Evolutionary conservation across 1,284 basidiomycete species (phyloP).

Genomic region (Exobasidium cylindrosporum): DNA sequence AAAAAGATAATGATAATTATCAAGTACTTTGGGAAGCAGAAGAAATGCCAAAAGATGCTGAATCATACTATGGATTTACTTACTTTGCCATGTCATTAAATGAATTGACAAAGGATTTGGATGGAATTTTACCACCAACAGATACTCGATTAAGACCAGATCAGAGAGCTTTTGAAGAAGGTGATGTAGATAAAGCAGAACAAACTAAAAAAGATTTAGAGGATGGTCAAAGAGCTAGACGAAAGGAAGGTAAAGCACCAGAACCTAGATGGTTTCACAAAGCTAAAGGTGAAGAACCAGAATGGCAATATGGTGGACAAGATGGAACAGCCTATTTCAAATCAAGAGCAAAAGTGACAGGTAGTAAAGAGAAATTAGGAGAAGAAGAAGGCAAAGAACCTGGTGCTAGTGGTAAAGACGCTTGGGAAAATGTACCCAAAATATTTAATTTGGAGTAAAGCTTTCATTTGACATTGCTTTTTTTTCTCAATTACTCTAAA

Average conservation of each 20-base stretch:
- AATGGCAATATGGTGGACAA: constrained; percentile 43
- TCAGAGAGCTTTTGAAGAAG: constrained; percentile 79
- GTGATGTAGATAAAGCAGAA: constrained; percentile 73
- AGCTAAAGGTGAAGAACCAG: constrained; percentile 23
- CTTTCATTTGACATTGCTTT: too few species aligned
- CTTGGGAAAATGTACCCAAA: constrained; percentile 9
- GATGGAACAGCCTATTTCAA: constrained; percentile 22
- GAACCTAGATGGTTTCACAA: constrained; percentile 49
- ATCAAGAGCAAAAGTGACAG: constrained; percentile 11
- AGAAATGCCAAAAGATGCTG: constrained; percentile 43
- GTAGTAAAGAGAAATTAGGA: neutral
- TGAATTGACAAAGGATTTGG: constrained; percentile 60
- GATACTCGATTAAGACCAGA: constrained; percentile 83
- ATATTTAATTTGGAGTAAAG: constrained; percentile 3
- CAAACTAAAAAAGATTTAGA: constrained; percentile 72
- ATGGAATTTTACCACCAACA: constrained; percentile 70
- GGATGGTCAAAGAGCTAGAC: constrained; percentile 58
- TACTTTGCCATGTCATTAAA: constrained; percentile 54
- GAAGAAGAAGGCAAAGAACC: constrained; percentile 12
- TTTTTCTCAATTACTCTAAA: neutral
- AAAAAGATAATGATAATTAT: constrained; percentile 47
- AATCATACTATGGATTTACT: constrained; percentile 54
- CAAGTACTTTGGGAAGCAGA: constrained; percentile 50
- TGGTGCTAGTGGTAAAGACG: constrained; percentile 7
- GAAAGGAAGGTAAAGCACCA: constrained; percentile 41